Percentiles rank a stretch among this genome's conserved stretches.
These are phyloP conservation scores for Trametes hirsuta DNA, from an alignment of 1,284 basidiomycete species.

Conservation along the genomic window DNA sequence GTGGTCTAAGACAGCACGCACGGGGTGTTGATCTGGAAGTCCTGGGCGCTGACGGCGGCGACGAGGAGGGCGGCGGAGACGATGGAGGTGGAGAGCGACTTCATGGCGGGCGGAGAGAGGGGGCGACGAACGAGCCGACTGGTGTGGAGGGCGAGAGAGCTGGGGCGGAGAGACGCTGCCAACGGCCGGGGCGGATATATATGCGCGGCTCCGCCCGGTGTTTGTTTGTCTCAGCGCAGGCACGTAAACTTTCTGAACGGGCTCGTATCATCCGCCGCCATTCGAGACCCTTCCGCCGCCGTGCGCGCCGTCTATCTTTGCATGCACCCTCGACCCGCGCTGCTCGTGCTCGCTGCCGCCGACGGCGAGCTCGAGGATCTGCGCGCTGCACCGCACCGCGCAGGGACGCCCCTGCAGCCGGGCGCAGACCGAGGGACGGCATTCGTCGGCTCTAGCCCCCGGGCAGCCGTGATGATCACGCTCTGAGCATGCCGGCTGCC, in stretches of 20 bases:
- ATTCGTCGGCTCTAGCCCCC: neutral
- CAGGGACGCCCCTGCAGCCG: neutral
- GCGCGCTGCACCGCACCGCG: neutral
- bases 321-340: neutral
- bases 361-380: neutral
- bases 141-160: slow-evolving; percentile 26
- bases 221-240: slow-evolving; percentile 27
- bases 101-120: slow-evolving; percentile 27
- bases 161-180: slow-evolving; percentile 21
- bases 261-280: slow-evolving; percentile 5
- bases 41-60: slow-evolving; percentile 28
- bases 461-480: slow-evolving; percentile 4
- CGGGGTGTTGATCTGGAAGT: slow-evolving; percentile 36
- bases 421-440: neutral
- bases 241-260: slow-evolving; percentile 7
- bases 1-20: slow-evolving; percentile 17
- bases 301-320: neutral
- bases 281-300: slow-evolving; percentile 4
- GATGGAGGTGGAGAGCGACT: slow-evolving; percentile 29
- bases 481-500: neutral
- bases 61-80: slow-evolving; percentile 29
- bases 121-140: slow-evolving; percentile 21
- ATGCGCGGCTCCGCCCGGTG: slow-evolving; percentile 25
- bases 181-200: slow-evolving; percentile 19
- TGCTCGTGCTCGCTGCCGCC: neutral